Conservation (phyloP, 2,329 filamentous ascomycete genomes). For the Claviceps arundinis region DNA sequence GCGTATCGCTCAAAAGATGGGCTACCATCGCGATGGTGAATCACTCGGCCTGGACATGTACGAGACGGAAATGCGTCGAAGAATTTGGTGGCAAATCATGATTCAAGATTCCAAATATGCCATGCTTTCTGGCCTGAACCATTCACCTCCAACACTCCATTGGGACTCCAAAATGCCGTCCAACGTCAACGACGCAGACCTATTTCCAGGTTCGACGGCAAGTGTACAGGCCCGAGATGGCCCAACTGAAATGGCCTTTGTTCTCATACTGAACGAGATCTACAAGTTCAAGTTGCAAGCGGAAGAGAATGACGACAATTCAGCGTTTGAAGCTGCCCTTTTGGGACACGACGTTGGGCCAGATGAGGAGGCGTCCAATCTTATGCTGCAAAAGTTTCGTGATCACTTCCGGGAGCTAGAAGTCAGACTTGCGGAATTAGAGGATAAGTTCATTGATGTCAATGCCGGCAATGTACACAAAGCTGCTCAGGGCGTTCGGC, state of each 20-base stretch:
- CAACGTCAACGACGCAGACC: conserved; percentile 46
- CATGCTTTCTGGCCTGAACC: conserved; percentile 42
- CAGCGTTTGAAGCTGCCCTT: conserved; percentile 36
- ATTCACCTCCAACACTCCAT: conserved; percentile 34
- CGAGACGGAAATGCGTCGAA: conserved; percentile 53
- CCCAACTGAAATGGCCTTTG: conserved; percentile 49
- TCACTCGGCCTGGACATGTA: conserved; percentile 43
- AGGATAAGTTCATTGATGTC: conserved; percentile 37
- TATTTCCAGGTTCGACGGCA: conserved; percentile 39
- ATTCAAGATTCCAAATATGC: conserved; percentile 44
- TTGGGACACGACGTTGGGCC: conserved; percentile 27
- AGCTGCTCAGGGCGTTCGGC: conserved; percentile 33
- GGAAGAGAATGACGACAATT: conserved; percentile 26
- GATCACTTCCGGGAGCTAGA: conserved; percentile 29
- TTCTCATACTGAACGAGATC: conserved; percentile 36
- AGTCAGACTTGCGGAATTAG: conserved; percentile 27
- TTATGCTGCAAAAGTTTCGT: conserved; percentile 22
- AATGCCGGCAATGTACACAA: conserved; percentile 39
- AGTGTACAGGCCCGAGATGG: conserved; percentile 38
- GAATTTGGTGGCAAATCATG: conserved; percentile 54
- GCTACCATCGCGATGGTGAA: conserved; percentile 49
- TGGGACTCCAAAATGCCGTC: conserved; percentile 44
- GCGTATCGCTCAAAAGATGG: conserved; percentile 54
- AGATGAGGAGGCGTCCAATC: conserved; percentile 11
- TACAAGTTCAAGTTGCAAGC: conserved; percentile 34